Evolutionary conservation across 2,329 filamentous ascomycete species (phyloP), one percentile per base, ranked within the genome.

Genomic region (Diplodia seriata): DNA sequence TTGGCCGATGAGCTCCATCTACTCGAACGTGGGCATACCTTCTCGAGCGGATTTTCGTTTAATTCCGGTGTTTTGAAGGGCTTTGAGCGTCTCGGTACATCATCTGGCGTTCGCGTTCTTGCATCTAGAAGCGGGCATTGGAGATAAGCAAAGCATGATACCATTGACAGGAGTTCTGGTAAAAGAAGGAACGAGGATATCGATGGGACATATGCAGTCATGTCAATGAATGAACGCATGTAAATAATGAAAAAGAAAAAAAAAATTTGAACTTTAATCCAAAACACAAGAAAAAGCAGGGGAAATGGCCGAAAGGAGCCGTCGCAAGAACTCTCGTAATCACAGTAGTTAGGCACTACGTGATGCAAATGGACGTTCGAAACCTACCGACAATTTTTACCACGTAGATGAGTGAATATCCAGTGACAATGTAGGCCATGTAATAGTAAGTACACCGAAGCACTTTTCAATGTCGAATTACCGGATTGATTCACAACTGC

Each of bases 51-150:
- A 26, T 26, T 26, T 43, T 33, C 31, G 14, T 49, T 23, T 31
- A 18, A 15, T 14, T 20, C n/a, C 23, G 26, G 43, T 26, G 43
- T 51, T 51, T 50, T 20, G 31, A n/a, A 38, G 7, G 43, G n/a
- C 14, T n/a, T 15, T 18, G 26, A 49, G 43, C 47, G 47, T 51
- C 14, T 15, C 26, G 47, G n/a, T 51, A 49, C 59, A 63, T 51
- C 15, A 26, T 63, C 59, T 26, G 47, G 59, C 26, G 59, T 63
- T 51, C 47, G 11, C 26, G 33, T 51, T 51, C 47, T 63, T 63
- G 31, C 47, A 63, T 63, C 47, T 51, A 63, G 59, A 63, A 29
- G 11, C 31, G 18, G 43, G 31, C 2, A 51, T 51, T n/a, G 43
- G 20, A 23, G 15, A 18, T 18, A 31, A 15, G 18, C n/a, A 7